Conservation (phyloP, 768 basidiomycete species). For the Tephrocybe sp. region DNA sequence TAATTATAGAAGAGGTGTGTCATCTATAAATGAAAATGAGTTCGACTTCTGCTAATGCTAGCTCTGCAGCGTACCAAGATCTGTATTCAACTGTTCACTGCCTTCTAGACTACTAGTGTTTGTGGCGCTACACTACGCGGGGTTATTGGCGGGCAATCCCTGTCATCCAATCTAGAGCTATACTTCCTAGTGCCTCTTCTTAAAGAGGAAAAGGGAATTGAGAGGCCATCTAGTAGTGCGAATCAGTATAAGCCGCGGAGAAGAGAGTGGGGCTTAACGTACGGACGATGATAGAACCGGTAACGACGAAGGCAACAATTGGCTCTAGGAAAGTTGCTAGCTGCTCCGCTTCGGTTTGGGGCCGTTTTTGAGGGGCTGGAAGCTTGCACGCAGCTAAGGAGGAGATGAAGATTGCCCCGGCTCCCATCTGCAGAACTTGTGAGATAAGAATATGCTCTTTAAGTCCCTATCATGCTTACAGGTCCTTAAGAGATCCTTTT, state of each 20-base stretch:
- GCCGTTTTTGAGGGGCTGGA: constrained; percentile 56
- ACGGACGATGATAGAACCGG: constrained; percentile 86
- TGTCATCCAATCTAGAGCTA: constrained; percentile 13
- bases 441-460: background rate
- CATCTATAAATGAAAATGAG: no score
- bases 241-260: background rate
- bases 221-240: constrained; percentile 14
- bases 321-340: constrained; percentile 74
- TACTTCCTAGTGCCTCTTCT: constrained; percentile 13
- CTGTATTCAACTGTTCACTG: no score
- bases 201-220: constrained; percentile 20
- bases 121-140: background rate
- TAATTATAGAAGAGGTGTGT: no score
- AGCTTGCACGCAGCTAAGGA: constrained; percentile 67
- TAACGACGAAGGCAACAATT: constrained; percentile 85
- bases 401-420: constrained; percentile 87
- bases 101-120: no score
- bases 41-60: no score
- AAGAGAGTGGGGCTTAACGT: constrained; percentile 24
- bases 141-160: background rate
- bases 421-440: constrained; percentile 69
- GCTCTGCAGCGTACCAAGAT: no score
- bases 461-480: constrained; percentile 34
- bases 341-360: constrained; percentile 66
- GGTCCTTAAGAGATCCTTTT: constrained; percentile 51